phyloP scores from a whole-genome alignment of 129 eudicot species.

The Mikania micrantha region DNA sequence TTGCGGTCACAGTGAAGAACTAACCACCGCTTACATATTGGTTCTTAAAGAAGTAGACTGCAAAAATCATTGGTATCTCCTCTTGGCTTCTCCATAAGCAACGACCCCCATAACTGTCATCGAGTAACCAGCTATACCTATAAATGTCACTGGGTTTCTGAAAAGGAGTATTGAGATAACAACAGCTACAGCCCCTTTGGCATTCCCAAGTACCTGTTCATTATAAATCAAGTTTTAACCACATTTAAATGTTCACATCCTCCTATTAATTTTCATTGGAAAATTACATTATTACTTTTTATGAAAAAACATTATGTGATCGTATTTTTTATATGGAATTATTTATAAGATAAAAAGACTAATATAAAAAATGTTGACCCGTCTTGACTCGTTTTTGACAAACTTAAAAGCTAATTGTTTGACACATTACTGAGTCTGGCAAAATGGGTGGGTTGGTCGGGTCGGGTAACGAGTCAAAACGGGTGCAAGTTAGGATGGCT shows the following conservation, averaged over 20 bases:
- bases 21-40: not conserved
- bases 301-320: not conserved
- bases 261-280: not conserved
- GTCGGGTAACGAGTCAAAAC: too few relatives aligned
- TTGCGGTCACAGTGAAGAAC: conserved; percentile 4
- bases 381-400: not conserved
- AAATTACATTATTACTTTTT: not conserved
- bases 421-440: not conserved
- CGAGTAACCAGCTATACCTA: conserved; percentile 83
- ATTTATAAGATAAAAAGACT: not conserved
- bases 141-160: conserved; percentile 72
- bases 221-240: not conserved
- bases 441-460: too few relatives aligned
- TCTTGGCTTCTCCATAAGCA: conserved; percentile 91
- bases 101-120: conserved; percentile 89
- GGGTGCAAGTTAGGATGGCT: too few relatives aligned
- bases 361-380: not conserved
- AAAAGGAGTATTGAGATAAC: conserved; percentile 86
- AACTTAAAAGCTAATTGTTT: not conserved
- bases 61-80: conserved; percentile 51
- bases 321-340: not conserved
- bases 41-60: not conserved
- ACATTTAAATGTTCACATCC: not conserved
- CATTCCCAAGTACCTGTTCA: conserved; percentile 83
- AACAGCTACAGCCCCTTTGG: conserved; percentile 97